phyloP scores from a whole-genome alignment of 73 alveolate genomes.

The Halteria grandinella region DNA sequence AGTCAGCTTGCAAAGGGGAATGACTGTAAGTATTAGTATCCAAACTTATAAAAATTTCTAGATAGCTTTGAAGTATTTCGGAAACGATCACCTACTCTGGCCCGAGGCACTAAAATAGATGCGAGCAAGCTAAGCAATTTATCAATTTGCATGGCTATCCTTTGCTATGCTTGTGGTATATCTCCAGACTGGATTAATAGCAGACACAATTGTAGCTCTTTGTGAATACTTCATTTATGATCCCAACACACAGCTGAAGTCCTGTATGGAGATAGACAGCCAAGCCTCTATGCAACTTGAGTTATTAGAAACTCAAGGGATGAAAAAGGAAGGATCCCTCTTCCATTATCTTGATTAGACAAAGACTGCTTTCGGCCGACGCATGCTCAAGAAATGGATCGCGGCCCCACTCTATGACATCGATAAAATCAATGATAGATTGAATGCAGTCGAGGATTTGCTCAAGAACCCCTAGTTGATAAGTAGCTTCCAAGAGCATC shows the following conservation, averaged over 20 bases:
- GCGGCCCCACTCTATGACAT: constrained; percentile 59
- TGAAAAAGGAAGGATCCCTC: constrained; percentile 54
- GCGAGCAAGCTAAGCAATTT: background rate
- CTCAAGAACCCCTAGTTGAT: constrained; percentile 47
- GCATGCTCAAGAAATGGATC: constrained; percentile 54
- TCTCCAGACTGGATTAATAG: constrained; percentile 10
- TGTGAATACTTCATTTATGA: background rate
- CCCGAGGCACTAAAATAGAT: constrained; percentile 5
- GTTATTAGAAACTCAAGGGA: constrained; percentile 60
- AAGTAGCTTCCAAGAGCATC: constrained; percentile 67
- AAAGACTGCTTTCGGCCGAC: constrained; percentile 44
- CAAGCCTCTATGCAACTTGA: constrained; percentile 55
- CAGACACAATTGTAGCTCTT: constrained; percentile 3
- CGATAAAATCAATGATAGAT: constrained; percentile 69
- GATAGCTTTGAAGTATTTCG: constrained; percentile 31
- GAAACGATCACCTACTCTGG: background rate
- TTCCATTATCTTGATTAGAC: constrained; percentile 59
- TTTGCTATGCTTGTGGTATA: constrained; percentile 6
- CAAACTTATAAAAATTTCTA: background rate
- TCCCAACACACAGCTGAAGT: background rate
- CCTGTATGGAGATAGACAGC: constrained; percentile 72
- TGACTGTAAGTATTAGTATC: background rate
- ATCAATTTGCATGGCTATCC: constrained; percentile 17
- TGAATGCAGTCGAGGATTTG: constrained; percentile 71
- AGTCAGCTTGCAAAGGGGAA: background rate